Base-by-base conservation (phyloP, 345 rosid species). In the Cardamine resedifolia region DNA sequence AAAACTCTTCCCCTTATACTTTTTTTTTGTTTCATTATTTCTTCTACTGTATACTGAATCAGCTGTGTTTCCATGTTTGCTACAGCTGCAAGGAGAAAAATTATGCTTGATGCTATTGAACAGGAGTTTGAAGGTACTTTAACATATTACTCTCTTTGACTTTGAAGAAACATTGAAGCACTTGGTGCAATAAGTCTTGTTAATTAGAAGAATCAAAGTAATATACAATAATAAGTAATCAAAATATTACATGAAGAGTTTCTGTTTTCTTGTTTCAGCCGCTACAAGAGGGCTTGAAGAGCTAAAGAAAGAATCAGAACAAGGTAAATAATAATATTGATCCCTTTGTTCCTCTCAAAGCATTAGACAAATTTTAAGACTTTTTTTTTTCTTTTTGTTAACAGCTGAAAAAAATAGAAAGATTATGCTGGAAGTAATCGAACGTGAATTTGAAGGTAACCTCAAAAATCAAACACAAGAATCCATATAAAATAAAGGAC, bases 41-140 rank as follows among this genome's bases (percentile, higher is more conserved):
- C 3, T 59, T 41, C 11, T 58, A 6, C 3, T 51, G 49, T 60
- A 57, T 41, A 6, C 7, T 57, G 66, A 70, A 23, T 36, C 48
- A 56, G 39, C 6, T 57, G 7, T 23, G 1, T 34, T 27, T 48
- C 38, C 33, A 76, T 55, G 10, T 56, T 45, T 57, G 43, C 31
- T 62, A 55, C 60, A 76, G 79, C 48, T 15, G 79, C 71, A 64
- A 70, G 28, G 44, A 63, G 75, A 38, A 63, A 76, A 49, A 70
- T 27, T 48, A 76, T 76, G 79, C 60, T 76, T 56, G 79, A 76
- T 15, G 79, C 64, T 53, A 76, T 76, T 38, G 79, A 76, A 57
- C 66, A 21, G 9, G 79, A 76, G 62, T 76, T 70, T 56, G 79
- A 76, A 76, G 79, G 79, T 70, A 76, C 47, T 12, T 36, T 34